Evolutionary conservation across 1,284 basidiomycete species (phyloP).

Genomic region (Pseudozyma sp.): DNA sequence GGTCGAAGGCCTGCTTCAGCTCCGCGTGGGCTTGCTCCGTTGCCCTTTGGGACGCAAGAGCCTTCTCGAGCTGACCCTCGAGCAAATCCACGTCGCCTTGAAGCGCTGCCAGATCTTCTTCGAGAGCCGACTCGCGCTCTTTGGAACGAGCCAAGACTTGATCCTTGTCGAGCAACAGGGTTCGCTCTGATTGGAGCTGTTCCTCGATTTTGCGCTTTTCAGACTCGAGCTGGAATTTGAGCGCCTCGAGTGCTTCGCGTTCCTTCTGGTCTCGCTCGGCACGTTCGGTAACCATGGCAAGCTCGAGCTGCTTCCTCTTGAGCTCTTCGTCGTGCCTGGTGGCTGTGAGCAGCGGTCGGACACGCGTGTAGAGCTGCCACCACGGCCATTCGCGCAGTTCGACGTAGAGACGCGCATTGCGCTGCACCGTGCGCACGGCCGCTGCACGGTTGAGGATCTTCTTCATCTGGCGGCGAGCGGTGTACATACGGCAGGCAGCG

Average conservation of each 20-base stretch:
- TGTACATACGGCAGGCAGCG: slow-evolving; percentile 85
- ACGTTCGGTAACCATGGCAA: slow-evolving; percentile 73
- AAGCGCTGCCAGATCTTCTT: slow-evolving; percentile 83
- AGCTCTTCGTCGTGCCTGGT: slow-evolving; percentile 94
- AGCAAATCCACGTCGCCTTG: slow-evolving; percentile 86
- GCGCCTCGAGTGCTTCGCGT: slow-evolving; percentile 56
- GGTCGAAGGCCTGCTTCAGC: slow-evolving; percentile 79
- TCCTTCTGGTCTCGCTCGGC: slow-evolving; percentile 65
- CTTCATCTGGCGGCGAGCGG: slow-evolving; percentile 88
- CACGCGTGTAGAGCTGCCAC: slow-evolving; percentile 96
- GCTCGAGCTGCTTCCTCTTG: slow-evolving; percentile 85
- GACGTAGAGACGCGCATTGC: slow-evolving; percentile 87
- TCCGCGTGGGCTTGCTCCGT: slow-evolving; percentile 76
- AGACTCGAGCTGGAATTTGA: slow-evolving; percentile 57
- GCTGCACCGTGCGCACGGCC: slow-evolving; percentile 90
- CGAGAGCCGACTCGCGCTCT: slow-evolving; percentile 82
- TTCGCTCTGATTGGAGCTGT: slow-evolving; percentile 83
- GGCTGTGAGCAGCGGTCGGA: slow-evolving; percentile 90
- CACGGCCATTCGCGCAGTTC: slow-evolving; percentile 93
- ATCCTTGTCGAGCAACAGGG: slow-evolving; percentile 85
- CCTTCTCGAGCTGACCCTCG: slow-evolving; percentile 86
- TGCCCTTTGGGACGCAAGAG: slow-evolving; percentile 71
- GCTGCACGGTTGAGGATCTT: slow-evolving; percentile 93
- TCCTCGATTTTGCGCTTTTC: slow-evolving; percentile 75
- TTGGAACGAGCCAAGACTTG: slow-evolving; percentile 85